Base-by-base conservation (phyloP, 345 rosid species). In the Gossypium arboreum region DNA sequence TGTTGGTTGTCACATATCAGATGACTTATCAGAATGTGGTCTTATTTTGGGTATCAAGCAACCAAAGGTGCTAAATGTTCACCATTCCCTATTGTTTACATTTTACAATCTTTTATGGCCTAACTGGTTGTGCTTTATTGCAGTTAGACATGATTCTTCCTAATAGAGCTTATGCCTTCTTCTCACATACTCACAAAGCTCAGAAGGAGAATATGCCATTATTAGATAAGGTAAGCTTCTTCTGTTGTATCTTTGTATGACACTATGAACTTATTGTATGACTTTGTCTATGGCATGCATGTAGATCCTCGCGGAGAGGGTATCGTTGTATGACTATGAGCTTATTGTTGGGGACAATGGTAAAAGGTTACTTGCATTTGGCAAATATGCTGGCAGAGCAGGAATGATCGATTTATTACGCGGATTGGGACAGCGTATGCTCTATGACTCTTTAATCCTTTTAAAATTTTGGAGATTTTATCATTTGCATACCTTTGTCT, bases 301-400 rank as follows among this genome's bases (percentile, higher is more conserved):
- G 68, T 79, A 94, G 97, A 86, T 92, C n/a, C 78, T 91, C 54
- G 89, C 87, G 2, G 86, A 89, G 79, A 84, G 88, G 76, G 98
- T 75, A 7, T 87, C 98, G 0, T 78, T 92, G 76, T 94, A 75
- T 84, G 98, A 94, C 73, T 92, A 94, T 73, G 97, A 92, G 89
- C 94, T 91, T 18, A 88, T 94, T 4, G 93, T 83, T 57, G 88
- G 89, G 20, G 95, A 90, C 60, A 86, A 85, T 15, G 97, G 97
- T 54, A 90, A 75, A 74, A 79, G 97, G 80, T 73, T 91, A 63
- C 84, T 94, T 66, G 97, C 98, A 9, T 94, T 94, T 79, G 98
- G 97, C 64, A 90, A 77, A 83, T 94, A 75, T 80, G 98, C 97
- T 75, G 97, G 98, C 61, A 88, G 92, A 92, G 98, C 98, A 25